Evolutionary conservation across 306 rosid species (phyloP).

Genomic region (Spatholobus suberectus): DNA sequence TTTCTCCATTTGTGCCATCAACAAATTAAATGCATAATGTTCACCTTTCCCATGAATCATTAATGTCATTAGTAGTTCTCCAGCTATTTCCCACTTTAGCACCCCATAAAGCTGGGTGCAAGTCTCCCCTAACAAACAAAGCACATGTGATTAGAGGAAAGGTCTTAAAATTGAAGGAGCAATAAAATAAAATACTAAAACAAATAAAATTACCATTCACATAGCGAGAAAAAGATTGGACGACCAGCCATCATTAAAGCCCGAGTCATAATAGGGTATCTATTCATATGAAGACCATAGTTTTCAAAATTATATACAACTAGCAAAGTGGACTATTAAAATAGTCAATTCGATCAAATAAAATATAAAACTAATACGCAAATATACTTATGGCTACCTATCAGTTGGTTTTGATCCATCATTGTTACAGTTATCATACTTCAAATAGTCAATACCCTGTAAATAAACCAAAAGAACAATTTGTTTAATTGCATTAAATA

Average conservation of each 20-base stretch:
- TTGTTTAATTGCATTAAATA: not conserved
- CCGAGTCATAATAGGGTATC: conserved; percentile 91
- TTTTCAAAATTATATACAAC: not conserved
- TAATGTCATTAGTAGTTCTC: conserved; percentile 91
- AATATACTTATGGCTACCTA: conserved; percentile 58
- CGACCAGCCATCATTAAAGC: conserved; percentile 87
- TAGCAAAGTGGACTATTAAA: not conserved
- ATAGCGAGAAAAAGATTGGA: conserved; percentile 86
- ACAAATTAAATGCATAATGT: not conserved
- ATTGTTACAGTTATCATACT: conserved; percentile 87
- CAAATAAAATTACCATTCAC: conserved; percentile 77
- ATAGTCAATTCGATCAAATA: not conserved
- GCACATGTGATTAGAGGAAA: not conserved
- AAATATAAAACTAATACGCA: not conserved
- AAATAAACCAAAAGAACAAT: conserved; percentile 20
- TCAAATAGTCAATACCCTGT: conserved; percentile 97
- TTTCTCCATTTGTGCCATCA: not conserved
- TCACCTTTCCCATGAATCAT: conserved; percentile 87
- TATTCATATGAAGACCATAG: conserved; percentile 35
- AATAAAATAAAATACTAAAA: not conserved
- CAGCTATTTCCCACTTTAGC: conserved; percentile 88
- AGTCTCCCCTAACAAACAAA: conserved; percentile 76
- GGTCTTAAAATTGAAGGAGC: not conserved
- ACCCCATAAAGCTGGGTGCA: conserved; percentile 98
- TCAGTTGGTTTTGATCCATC: conserved; percentile 76